Evolutionary conservation across 192 early-diverging fungal genomes (phyloP), one percentile per base, ranked within the genome.

Genomic region (Geosiphon pyriformis): DNA sequence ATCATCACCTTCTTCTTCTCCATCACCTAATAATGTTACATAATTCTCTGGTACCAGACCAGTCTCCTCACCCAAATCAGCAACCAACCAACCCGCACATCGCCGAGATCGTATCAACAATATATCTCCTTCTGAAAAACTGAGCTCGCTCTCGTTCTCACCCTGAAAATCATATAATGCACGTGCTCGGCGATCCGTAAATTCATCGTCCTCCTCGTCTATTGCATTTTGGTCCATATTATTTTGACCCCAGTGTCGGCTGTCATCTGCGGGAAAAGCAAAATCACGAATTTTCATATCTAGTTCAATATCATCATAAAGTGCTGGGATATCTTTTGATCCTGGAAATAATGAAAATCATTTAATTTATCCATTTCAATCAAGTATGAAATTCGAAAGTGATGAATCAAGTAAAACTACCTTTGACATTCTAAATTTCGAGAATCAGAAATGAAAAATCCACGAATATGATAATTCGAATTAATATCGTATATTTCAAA

Each of bases 21-120:
- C 56, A 58, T 15, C 17, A 4, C 4, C 17, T 57, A 56, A 56
- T 7, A 66, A 15, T 8, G 6, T 22, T 33, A 91, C 83, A 72
- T 90, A 91, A 73, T 88, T 87, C 58, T 89, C 90, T 29, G 90
- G 90, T 52, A 91, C 81, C 47, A 91, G 70, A 0, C 90, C 90
- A 26, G 87, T 82, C 6, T 67, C 70, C 63, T 83, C 79, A 29
- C 54, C 59, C 20, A 82, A 72, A 71, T 87, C 87, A 6, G 86
- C 90, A 56, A 90, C 77, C 29, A 91, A 75, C 90, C 90, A 91
- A 61, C 88, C 90, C 26, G 78, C 79, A 75, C 83, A 88, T 71
- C 88, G 85, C 71, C 84, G 85, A 69, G 83, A 86, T 66, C 84
- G 81, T 10, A 91, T 82, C 72, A 83, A 84, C 10, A 91, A 67